Evolutionary conservation across 306 rosid species (phyloP), one percentile per base, ranked within the genome.

Genomic region (Rubus parviflorus): DNA sequence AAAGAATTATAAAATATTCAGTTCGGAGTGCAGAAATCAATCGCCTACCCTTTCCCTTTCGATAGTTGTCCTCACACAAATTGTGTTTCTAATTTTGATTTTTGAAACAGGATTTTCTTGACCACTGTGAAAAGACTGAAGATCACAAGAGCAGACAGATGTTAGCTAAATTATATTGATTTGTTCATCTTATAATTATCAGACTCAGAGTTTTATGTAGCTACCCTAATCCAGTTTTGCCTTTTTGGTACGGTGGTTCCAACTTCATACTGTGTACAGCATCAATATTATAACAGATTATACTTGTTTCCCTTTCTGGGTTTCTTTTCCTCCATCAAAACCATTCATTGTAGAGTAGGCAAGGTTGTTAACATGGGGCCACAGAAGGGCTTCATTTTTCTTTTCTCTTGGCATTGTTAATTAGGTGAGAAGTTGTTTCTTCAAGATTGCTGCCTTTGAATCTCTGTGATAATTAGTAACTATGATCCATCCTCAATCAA

Each of bases 101-200:
- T 11, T 49, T 30, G 40, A 25, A 22, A 60, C 78, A 74, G 78
- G 78, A 74, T 74, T 16, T 74, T 74, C 78, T 45, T 74, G 78
- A 74, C 70, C 17, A 61, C 60, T 2, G 78, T 74, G 78, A 74
- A 74, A 61, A 74, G 78, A 57, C 15, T 74, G 78, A 74, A 46
- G 78, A 74, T 74, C 70, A 74, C 78, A 1, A 61, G 70, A 74
- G 78, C 78, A 45, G 78, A 74, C 70, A 74, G 70, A 61, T 45
- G 78, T 74, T 73, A 41, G 68, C 46, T 46, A 35, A 19, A 25
- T 46, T 74, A 42, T 25, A 22, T 25, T 38, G 20, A 62, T 54
- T 74, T 25, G 77, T 47, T 73, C 77, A 57, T 73, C 54, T 25
- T 10, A 42, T 67, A 41, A 6, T n/a, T 42, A 67, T 10, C 37